phyloP scores from a whole-genome alignment of 2,329 filamentous ascomycete species.

The Fusarium nisikadoi region DNA sequence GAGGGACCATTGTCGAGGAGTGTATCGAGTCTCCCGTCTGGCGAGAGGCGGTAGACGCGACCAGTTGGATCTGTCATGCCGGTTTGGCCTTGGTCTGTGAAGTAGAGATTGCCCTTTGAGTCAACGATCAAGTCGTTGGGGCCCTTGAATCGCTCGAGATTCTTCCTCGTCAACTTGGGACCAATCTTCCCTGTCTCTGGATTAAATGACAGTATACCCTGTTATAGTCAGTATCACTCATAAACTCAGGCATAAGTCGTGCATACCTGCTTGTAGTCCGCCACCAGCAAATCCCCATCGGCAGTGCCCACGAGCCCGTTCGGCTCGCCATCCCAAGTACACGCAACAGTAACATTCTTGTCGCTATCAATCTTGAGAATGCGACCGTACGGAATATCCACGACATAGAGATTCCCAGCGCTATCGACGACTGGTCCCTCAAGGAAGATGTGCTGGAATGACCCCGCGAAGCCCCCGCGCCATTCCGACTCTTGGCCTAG shows the following conservation, averaged over 20 bases:
- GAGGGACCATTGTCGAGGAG: constrained; percentile 53
- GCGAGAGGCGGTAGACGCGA: constrained; percentile 51
- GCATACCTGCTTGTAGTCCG: constrained; percentile 55
- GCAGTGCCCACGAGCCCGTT: constrained; percentile 51
- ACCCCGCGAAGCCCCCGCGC: constrained; percentile 50
- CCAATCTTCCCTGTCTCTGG: constrained; percentile 44
- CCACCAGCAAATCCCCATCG: constrained; percentile 51
- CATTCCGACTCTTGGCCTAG: constrained; percentile 50
- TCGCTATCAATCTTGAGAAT: constrained; percentile 49
- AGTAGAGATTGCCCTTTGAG: constrained; percentile 52
- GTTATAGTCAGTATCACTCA: rapidly evolving
- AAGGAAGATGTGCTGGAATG: constrained; percentile 53
- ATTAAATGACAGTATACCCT: constrained; percentile 53
- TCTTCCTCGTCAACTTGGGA: constrained; percentile 48
- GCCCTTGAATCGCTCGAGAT: constrained; percentile 57
- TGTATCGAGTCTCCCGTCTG: constrained; percentile 51
- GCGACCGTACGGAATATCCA: constrained; percentile 54
- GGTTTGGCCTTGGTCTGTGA: constrained; percentile 58
- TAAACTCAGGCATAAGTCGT: not conserved
- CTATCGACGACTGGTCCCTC: constrained; percentile 51
- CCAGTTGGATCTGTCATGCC: constrained; percentile 56
- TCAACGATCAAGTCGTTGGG: constrained; percentile 55
- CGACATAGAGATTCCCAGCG: constrained; percentile 50
- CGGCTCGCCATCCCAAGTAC: constrained; percentile 54
- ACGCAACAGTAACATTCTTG: constrained; percentile 46